Conservation (phyloP, 208 protist species). For the Leishmania gerbilli region DNA sequence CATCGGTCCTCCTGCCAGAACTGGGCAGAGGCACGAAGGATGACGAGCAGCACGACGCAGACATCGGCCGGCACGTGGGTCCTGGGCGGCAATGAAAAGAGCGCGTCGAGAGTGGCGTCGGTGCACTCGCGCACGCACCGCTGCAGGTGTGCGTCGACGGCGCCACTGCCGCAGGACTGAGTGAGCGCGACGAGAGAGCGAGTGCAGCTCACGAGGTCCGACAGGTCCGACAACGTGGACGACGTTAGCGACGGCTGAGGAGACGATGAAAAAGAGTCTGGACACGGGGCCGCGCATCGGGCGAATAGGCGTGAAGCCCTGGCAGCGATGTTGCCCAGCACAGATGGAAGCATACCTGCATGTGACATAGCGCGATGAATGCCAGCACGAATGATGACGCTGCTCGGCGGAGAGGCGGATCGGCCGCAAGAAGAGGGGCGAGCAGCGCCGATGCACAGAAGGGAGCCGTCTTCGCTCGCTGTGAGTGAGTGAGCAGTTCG, state of each 20-base stretch:
- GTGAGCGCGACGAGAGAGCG: constrained; percentile 24
- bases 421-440: background rate
- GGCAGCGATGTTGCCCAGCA: constrained; percentile 18
- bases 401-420: background rate
- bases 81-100: constrained; percentile 31
- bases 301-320: constrained; percentile 17
- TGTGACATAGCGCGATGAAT: background rate
- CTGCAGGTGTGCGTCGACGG: constrained; percentile 8
- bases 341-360: background rate
- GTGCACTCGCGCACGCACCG: constrained; percentile 13
- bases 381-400: background rate
- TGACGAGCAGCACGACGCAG: constrained; percentile 33
- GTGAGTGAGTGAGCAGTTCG: too few relatives aligned
- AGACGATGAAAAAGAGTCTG: background rate
- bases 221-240: constrained; percentile 4
- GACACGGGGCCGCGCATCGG: background rate
- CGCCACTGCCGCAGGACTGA: background rate
- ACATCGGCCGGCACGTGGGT: constrained; percentile 35
- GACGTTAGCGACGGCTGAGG: background rate
- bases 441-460: background rate
- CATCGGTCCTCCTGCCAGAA: constrained; percentile 34
- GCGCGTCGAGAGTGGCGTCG: constrained; percentile 10
- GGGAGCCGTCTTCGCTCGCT: background rate
- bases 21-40: constrained; percentile 24
- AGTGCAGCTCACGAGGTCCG: constrained; percentile 21